Base-by-base conservation (phyloP, 768 basidiomycete species). In the Phallus indusiatus region DNA sequence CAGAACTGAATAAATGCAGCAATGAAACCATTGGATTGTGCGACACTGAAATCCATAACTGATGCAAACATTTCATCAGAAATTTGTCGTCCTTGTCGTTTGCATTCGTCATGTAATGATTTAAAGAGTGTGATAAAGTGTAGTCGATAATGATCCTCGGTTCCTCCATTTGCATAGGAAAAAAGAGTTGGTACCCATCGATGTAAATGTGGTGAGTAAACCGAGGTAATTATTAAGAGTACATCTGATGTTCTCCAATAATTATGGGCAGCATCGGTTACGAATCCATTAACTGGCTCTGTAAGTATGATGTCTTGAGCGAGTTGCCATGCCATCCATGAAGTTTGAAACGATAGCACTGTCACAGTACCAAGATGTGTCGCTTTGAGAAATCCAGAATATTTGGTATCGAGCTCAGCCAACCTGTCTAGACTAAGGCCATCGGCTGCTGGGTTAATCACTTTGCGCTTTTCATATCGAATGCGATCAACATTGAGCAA, bases 221-320 rank as follows among this genome's bases (percentile, higher is more conserved):
- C 60, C 0, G 71, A 74, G 1, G 64, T 66, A 16, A 73, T 62
- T 57, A 75, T 70, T n/a, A 74, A 68, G 1, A 74, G 55, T 6
- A 61, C 59, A 28, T 28, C 28, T 7, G 28, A 28, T 28, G 28
- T 64, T n/a, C 34, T 53, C 68, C 71, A 75, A 56, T 61, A 75
- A 11, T 70, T 68, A 63, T 75, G 73, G 7, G 72, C 71, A 0
- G 68, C 73, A 64, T 74, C 72, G 20, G 67, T 70, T 22, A 74
- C 67, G 18, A 70, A 53, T 0, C 74, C 73, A 63, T 74, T 73
- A 18, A 74, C 59, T 2, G 73, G 48, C 37, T 58, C 61, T 6
- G 10, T 21, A 9, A 28, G 24, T n/a, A 11, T 59, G 50, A 48
- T 20, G 18, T 62, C 65, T 35, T 73, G 68, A 10, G 72, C 57